Evolutionary conservation across 208 protist genomes (phyloP), one percentile per base, ranked within the genome.

Genomic region (Leishmania aethiopica): DNA sequence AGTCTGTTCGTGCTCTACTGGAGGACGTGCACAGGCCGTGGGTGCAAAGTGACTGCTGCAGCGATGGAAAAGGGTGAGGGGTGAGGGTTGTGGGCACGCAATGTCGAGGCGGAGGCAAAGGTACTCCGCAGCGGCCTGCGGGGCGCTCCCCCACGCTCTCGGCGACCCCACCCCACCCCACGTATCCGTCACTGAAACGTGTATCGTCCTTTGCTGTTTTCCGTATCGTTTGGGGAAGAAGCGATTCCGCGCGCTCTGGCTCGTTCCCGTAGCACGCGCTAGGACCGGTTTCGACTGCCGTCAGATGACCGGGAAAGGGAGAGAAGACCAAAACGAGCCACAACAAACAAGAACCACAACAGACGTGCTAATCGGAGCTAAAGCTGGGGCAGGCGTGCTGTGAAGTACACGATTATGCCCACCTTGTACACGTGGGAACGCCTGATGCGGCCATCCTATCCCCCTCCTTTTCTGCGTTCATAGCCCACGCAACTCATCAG

Each of bases 1-100:
- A 53, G 0, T 69, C 87, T 15, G 77, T 91, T 19, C 67, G 25
- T 28, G 59, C 89, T n/a, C 72, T 92, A 3, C 69, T 94, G 8
- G 64, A 49, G 5, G 62, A 74, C 32, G 28, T 85, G 55, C 72
- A 72, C 37, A 40, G 67, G 8, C 28, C 59, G 40, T 62, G 77
- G 42, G n/a, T 6, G 35, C 17, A 5, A 22, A 3, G 32, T 17
- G 28, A 37, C 28, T 1, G 6, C 25, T 75, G 4, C 42, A 45
- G 71, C 28, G 11, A n/a, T 59, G 15, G 45, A 51, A 60, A 60
- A n/a, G 19, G 22, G 72, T 55, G 72, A 15, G 51, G 2, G n/a
- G 35, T 40, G 62, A 35, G 17, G 45, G 70, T 5, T 53, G 45
- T 40, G 35, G 11, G 28, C 3, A n/a, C 25, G 17, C 22, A 40